phyloP scores from a whole-genome alignment of 306 rosid genomes.

The Cucumis melo region DNA sequence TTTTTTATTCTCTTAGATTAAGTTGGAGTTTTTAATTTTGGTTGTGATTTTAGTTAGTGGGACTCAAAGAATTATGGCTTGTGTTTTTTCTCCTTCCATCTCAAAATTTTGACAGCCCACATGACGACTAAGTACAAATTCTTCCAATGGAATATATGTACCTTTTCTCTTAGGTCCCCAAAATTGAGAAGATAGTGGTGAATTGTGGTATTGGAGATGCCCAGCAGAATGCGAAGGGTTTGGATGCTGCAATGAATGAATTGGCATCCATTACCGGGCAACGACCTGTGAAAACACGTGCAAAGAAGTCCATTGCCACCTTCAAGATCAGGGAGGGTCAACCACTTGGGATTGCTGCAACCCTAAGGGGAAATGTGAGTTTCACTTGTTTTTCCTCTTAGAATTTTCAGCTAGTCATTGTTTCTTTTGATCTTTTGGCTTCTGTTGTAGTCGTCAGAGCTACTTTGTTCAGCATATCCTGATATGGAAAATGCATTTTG shows the following conservation, averaged over 20 bases:
- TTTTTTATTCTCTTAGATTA: background rate
- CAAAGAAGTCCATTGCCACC: slow-evolving; percentile 69
- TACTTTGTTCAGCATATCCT: background rate
- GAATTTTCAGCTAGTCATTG: background rate
- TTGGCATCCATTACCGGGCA: slow-evolving; percentile 78
- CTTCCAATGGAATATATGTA: background rate
- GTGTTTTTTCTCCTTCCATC: background rate
- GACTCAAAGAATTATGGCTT: background rate
- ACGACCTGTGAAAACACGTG: slow-evolving; percentile 85
- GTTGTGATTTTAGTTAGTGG: background rate
- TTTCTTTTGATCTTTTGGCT: background rate
- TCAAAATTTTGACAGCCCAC: background rate
- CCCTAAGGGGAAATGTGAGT: slow-evolving; percentile 84
- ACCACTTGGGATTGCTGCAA: slow-evolving; percentile 93
- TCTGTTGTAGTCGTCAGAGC: background rate
- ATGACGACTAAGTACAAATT: background rate
- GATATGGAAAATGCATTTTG: background rate
- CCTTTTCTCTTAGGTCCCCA: slow-evolving; percentile 57
- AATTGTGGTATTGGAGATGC: slow-evolving; percentile 98
- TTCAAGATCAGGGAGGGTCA: slow-evolving; percentile 98
- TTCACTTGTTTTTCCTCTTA: background rate
- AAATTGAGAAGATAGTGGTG: slow-evolving; percentile 79
- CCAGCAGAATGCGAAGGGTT: slow-evolving; percentile 87
- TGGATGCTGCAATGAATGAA: slow-evolving; percentile 85
- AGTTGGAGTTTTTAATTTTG: background rate